Conservation (phyloP, 768 basidiomycete genomes). For the Piloderma croceum region DNA sequence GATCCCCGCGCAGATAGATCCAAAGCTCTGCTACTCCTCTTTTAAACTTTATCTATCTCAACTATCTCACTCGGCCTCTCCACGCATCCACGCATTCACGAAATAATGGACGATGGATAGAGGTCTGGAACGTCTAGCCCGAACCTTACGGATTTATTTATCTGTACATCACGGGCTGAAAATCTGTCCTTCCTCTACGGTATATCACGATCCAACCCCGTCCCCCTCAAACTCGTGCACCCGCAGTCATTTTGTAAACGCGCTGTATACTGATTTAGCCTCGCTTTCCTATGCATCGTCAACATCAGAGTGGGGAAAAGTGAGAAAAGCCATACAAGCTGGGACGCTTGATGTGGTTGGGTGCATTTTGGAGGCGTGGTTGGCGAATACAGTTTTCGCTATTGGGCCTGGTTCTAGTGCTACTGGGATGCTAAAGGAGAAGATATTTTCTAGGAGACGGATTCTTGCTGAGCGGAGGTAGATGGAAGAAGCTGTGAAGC, state of each 20-base stretch:
- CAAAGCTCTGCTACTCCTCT: too few species aligned
- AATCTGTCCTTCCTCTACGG: slow-evolving; percentile 74
- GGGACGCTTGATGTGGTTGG: slow-evolving; percentile 92
- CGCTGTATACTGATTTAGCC: slow-evolving; percentile 81
- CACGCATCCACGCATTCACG: slow-evolving; percentile 94
- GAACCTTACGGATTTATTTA: slow-evolving; percentile 86
- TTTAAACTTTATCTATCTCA: too few species aligned
- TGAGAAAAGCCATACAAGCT: slow-evolving; percentile 93
- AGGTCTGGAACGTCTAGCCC: slow-evolving; percentile 90
- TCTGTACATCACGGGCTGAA: slow-evolving; percentile 76
- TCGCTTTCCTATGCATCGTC: slow-evolving; percentile 95
- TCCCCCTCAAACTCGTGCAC: slow-evolving; percentile 58
- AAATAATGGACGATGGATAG: slow-evolving; percentile 98
- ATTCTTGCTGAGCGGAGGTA: slow-evolving; percentile 52
- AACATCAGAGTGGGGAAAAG: slow-evolving; percentile 96
- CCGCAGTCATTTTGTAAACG: slow-evolving; percentile 72
- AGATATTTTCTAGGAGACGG: slow-evolving; percentile 56
- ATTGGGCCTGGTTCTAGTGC: slow-evolving; percentile 77
- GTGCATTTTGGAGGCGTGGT: slow-evolving; percentile 89
- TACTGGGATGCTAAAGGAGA: slow-evolving; percentile 68
- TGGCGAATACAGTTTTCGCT: slow-evolving; percentile 81
- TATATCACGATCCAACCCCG: slow-evolving; percentile 58
- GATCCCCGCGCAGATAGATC: too few species aligned
- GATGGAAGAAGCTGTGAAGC: slow-evolving; percentile 53
- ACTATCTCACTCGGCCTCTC: slow-evolving; percentile 96